Conservation (phyloP, 208 protist species). For the Leishmania tropica region DNA sequence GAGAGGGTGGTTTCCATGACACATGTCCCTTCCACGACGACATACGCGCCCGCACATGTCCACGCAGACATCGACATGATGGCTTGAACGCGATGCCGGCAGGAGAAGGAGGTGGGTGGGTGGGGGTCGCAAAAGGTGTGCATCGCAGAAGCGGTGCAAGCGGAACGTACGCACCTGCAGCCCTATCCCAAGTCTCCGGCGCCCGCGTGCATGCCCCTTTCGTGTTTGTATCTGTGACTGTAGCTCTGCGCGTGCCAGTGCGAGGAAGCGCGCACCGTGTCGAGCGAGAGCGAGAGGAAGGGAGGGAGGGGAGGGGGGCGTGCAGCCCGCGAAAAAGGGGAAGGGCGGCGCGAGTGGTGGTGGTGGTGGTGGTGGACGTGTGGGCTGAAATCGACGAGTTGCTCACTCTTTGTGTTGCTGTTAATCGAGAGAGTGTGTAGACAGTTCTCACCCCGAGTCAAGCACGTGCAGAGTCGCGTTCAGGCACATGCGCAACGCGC, state of each 20-base stretch:
- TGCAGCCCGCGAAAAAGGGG: too few species aligned
- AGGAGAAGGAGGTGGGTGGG: neutral
- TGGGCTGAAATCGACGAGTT: neutral
- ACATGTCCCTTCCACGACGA: neutral
- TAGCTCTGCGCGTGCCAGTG: too few species aligned
- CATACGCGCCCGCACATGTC: neutral
- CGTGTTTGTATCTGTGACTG: too few species aligned
- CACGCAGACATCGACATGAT: neutral
- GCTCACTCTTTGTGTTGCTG: neutral
- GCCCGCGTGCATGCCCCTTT: neutral
- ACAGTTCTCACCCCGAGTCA: neutral
- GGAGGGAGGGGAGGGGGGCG: too few species aligned
- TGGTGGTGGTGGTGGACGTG: neutral
- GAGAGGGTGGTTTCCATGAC: neutral
- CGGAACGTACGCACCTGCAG: neutral
- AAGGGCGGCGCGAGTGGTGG: neutral
- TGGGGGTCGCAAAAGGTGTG: neutral
- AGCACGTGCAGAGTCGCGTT: neutral
- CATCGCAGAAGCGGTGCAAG: neutral
- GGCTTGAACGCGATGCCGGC: neutral
- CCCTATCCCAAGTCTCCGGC: neutral
- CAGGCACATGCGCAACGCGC: neutral
- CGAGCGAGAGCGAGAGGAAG: too few species aligned
- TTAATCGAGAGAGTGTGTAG: neutral
- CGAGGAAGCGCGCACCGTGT: too few species aligned